Base-by-base conservation (phyloP, 352 stramenopile species). In the Phytophthora cryptogea region DNA sequence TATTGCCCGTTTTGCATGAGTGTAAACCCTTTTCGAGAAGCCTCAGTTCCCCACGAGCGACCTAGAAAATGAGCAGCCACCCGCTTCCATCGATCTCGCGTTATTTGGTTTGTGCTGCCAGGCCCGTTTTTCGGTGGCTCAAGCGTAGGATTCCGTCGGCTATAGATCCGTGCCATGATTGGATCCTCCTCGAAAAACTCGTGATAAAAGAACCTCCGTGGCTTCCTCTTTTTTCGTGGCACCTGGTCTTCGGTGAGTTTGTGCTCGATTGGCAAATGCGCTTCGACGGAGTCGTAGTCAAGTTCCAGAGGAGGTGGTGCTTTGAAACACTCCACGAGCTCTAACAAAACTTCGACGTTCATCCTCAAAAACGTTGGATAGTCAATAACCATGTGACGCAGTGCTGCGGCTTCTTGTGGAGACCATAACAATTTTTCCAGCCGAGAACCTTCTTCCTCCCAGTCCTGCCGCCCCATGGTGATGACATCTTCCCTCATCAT, bases 181-280 rank as follows among this genome's bases (percentile, higher is more conserved):
- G 69, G 68, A 36, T 89, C 78, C 14, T 84, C 69, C 56, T 89
- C 76, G 46, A 86, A 88, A 50, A 86, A 89, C 45, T 89, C 78
- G 42, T 89, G 80, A 48, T 88, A 89, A 57, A 89, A 89, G 50
- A 89, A 89, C 39, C 70, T 69, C 5, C 74, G 74, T 7, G 59
- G 65, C 27, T 76, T 80, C 4, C 74, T 63, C 35, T 80, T 83
- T 46, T 76, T 83, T 2, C 30, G 53, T 4, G 71, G 76, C 0
- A 88, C 63, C 5, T 64, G 62, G 0, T 82, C 67, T 17, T 76
- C 42, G 6, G 54, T 45, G 26, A 89, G 36, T 2, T 40, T 61
- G 8, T 60, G 27, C 52, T 89, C 80, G 0, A 43, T 50, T 23
- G 27, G 17, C 7, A 66, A 59, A 55, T 86, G 54, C 13, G 46